phyloP scores from a whole-genome alignment of 768 basidiomycete species.

The Panus rudis region DNA sequence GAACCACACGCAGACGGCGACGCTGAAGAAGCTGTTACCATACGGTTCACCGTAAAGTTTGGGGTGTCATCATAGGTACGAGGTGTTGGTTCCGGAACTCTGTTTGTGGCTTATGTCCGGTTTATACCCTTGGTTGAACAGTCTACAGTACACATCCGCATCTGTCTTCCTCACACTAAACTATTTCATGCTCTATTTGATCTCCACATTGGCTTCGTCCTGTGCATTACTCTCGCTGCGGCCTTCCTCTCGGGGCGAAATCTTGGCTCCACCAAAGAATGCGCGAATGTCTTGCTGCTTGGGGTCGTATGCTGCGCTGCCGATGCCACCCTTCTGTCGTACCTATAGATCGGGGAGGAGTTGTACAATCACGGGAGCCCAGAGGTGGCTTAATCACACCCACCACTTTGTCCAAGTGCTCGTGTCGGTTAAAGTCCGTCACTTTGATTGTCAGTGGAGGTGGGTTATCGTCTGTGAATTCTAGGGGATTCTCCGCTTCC shows the following conservation, averaged over 20 bases:
- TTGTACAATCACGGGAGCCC: background rate
- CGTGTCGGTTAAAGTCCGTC: conserved; percentile 45
- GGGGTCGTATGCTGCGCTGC: conserved; percentile 62
- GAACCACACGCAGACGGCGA: conserved; percentile 53
- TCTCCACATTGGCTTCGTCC: conserved; percentile 22
- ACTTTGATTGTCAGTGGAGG: conserved; percentile 38
- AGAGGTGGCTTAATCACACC: conserved; percentile 19
- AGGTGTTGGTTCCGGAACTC: background rate
- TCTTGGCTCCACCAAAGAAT: conserved; percentile 50
- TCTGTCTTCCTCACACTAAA: background rate
- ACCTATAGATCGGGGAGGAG: conserved; percentile 25
- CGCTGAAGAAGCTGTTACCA: conserved; percentile 65
- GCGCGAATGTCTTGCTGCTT: conserved; percentile 68
- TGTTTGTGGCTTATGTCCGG: background rate
- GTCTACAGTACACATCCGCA: too few species aligned
- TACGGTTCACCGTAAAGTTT: conserved; percentile 47
- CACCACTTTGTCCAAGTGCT: conserved; percentile 54
- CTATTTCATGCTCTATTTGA: conserved; percentile 5
- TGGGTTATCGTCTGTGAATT: conserved; percentile 17
- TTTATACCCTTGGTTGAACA: background rate
- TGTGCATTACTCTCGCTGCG: conserved; percentile 22
- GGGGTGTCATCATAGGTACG: background rate
- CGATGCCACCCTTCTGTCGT: conserved; percentile 74
- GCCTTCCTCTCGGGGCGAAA: conserved; percentile 14
- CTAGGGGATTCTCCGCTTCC: conserved; percentile 16